Evolutionary conservation across 2,329 filamentous ascomycete genomes (phyloP).

Genomic region (Cercospora berteroae): DNA sequence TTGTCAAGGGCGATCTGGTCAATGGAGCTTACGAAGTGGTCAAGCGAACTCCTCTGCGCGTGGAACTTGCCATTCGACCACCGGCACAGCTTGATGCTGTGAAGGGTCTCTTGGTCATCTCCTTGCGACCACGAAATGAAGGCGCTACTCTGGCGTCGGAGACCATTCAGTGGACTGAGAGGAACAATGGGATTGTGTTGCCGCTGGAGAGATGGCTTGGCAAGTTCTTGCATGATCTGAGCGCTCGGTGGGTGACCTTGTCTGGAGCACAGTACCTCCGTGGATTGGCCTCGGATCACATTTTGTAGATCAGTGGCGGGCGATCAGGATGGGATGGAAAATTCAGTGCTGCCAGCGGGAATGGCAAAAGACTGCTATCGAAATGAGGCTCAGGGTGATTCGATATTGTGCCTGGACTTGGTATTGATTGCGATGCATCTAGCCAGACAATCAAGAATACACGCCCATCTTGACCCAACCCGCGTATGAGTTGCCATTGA

Average conservation of each 20-base stretch:
- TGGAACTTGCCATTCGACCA: conserved; percentile 20
- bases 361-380: not conserved
- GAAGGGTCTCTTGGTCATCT: conserved; percentile 20
- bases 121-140: conserved; percentile 20
- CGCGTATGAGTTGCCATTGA: no score
- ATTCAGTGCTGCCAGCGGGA: not conserved
- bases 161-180: conserved; percentile 27
- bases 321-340: not conserved
- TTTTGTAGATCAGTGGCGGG: not conserved
- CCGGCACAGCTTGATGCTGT: conserved; percentile 9
- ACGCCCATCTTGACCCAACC: no score
- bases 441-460: not conserved
- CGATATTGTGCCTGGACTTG: not conserved
- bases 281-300: not conserved
- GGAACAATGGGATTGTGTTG: conserved; percentile 16
- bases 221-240: conserved; percentile 22
- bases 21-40: conserved; percentile 26
- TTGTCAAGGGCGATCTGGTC: conserved; percentile 26
- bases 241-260: conserved; percentile 18
- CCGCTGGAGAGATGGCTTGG: conserved; percentile 24
- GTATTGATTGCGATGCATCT: not conserved
- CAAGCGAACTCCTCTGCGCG: conserved; percentile 17
- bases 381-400: not conserved
- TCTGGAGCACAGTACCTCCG: conserved; percentile 20
- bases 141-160: conserved; percentile 24